Evolutionary conservation across 2,329 filamentous ascomycete genomes (phyloP), one percentile per base, ranked within the genome.

Genomic region (Xylaria sp.): DNA sequence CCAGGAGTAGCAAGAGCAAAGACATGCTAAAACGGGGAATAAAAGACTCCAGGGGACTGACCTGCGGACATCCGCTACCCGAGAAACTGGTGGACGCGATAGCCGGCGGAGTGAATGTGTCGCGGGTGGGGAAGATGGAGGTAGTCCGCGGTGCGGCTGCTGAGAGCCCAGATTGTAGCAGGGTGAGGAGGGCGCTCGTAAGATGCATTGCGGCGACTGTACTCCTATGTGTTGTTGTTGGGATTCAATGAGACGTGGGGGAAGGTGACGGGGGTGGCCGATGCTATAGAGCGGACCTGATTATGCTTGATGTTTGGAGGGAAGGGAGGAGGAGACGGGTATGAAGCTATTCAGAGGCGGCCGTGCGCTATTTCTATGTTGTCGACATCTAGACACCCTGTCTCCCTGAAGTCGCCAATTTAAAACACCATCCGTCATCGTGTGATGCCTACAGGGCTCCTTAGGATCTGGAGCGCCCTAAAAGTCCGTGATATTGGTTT

Each of bases 61-160:
- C 55, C 54, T 74, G 72, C 0, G 72, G 73, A 45, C 72, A 74
- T 1, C 73, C 73, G 36, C 59, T 74, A 9, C 72, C 73, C 1
- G 73, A 74, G 48, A 74, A 74, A 24, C 72, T 72, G 14, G 68
- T 32, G 11, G 72, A 70, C 8, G 53, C 17, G 32, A 74, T 65
- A 7, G 48, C 56, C 2, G 70, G 71, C 21, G 70, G 70, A 5
- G 66, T 58, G 61, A 71, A 71, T 60, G 60, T 42, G 14, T 54
- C 65, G 24, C 42, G 47, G 45, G 12, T 45, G 8, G 30, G 12
- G 32, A 34, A 45, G 30, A n/a, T 19, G 3, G 39, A n/a, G 14
- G 21, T 17, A 24, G 72, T 66, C 56, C 51, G 62, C 9, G 64
- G 61, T 45, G 47, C 47, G 24, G 62, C 61, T 42, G 51, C n/a